Evolutionary conservation across 2,329 filamentous ascomycete species (phyloP), one percentile per base, ranked within the genome.

Genomic region (Gremmenia infestans): DNA sequence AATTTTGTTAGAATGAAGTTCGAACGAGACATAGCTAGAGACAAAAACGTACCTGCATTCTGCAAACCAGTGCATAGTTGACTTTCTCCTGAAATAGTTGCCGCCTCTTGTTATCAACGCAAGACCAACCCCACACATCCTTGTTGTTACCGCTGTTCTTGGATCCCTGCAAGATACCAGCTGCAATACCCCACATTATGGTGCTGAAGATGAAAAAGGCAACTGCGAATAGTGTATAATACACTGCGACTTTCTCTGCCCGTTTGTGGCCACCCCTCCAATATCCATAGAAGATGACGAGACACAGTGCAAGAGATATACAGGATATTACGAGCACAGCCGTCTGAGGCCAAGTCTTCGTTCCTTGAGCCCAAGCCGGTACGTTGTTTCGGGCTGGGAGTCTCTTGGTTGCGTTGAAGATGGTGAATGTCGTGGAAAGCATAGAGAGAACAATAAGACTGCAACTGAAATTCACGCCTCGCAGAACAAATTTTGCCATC

Each of bases 91-190:
- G 71, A 72, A 93, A 97, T 52, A 96, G 76, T 50, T 91, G 74
- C 54, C 86, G 77, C 59, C 93, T 86, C 62, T 86, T 84, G 72
- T 97, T 97, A 67, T 96, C 82, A 55, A 92, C 87, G 72, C 94
- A 99, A n/a, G 91, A 85, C 94, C 94, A 99, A 57, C 93, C 92
- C 94, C 94, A 99, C 73, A 99, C 83, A 72, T 99, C 94, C 73
- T 96, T 85, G 68, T 88, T 89, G 62, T 83, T 76, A 68, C 83
- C 83, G 69, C 81, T 88, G 67, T 84, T 81, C 71, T 87, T 88
- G 55, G 85, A 84, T 66, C 88, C 82, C 71, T 97, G 91, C 67
- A 97, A 82, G 55, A 96, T 75, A 56, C 86, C 90, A 40, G 92
- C 92, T 35, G 90, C 91, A 36, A 94, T 78, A 53, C 87, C 86